phyloP scores from a whole-genome alignment of 805 yeast genomes.

The Tetrapisispora taiwanensis region DNA sequence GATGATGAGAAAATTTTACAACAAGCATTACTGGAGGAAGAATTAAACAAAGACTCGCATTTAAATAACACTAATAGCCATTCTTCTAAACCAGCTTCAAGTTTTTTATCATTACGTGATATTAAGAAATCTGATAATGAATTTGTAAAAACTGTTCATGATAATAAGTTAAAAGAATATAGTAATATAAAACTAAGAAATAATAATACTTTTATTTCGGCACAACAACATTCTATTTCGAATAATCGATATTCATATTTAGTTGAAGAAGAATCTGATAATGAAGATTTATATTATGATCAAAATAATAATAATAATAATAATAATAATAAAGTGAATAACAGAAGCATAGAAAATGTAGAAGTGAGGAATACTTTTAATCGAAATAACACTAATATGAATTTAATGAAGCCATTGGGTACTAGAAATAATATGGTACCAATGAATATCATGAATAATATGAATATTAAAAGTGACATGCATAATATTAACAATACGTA shows the following conservation, averaged over 20 bases:
- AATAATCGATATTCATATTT: conserved; percentile 25
- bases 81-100: conserved; percentile 27
- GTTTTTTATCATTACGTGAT: conserved; percentile 23
- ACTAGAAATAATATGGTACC: too few species aligned
- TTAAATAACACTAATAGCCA: conserved; percentile 6
- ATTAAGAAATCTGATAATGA: background rate
- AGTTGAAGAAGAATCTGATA: conserved; percentile 25
- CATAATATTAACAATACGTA: too few species aligned
- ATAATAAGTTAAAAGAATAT: background rate
- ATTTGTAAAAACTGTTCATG: background rate
- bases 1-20: conserved; percentile 27
- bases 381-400: too few species aligned
- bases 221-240: conserved; percentile 22
- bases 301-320: background rate
- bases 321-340: background rate
- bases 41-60: conserved; percentile 5
- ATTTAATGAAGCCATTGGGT: too few species aligned
- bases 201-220: conserved; percentile 13
- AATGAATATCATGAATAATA: too few species aligned
- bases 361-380: too few species aligned
- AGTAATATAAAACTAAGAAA: conserved; percentile 7
- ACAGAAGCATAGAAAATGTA: too few species aligned
- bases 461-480: too few species aligned
- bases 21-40: conserved; percentile 19
- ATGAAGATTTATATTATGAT: background rate